Evolutionary conservation across 495 filamentous ascomycete genomes (phyloP), one percentile per base, ranked within the genome.

Genomic region (Pyrenula aspistea): DNA sequence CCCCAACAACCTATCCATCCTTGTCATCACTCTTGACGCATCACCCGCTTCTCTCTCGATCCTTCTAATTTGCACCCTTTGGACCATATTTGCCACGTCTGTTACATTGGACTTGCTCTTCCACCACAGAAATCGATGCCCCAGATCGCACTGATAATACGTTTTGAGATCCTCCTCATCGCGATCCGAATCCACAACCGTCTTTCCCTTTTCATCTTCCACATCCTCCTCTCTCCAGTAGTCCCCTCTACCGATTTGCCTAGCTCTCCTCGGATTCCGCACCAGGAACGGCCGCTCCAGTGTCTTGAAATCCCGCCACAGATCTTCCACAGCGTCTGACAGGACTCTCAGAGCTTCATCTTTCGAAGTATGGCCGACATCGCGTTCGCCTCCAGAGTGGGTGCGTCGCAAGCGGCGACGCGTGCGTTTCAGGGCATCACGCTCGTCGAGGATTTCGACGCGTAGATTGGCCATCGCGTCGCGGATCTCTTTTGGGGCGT

Each of bases 271-370:
- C 49, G 60, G 60, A 10, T 57, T 53, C 0, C 53, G 20, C 19
- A 62, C 48, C n/a, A 65, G 36, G 23, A 62, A 65, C 0, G 55
- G 57, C 15, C 21, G 2, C 49, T 62, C 60, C 42, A 57, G 59
- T 1, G 54, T 24, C 54, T 65, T 65, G 54, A 65, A 65, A 3
- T 55, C 54, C 12, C 50, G 15, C 8, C 61, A 62, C 10, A 65
- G 47, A 42, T 65, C 62, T 51, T 64, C 62, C 1, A 65, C 56
- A 0, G 62, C 57, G 51, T 65, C 56, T 19, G 56, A 62, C n/a
- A 65, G 60, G 0, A 65, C 55, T 20, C 42, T 56, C 10, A 57
- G 54, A 3, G 57, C 60, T 10, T 60, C 60, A 25, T 56, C 60
- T 15, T 60, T 56, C 12, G 48, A 51, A 15, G 21, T 53, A 47